These are phyloP conservation scores for Cicer chorassanicum DNA, from an alignment of 306 rosid genomes.

Conservation along the genomic window DNA sequence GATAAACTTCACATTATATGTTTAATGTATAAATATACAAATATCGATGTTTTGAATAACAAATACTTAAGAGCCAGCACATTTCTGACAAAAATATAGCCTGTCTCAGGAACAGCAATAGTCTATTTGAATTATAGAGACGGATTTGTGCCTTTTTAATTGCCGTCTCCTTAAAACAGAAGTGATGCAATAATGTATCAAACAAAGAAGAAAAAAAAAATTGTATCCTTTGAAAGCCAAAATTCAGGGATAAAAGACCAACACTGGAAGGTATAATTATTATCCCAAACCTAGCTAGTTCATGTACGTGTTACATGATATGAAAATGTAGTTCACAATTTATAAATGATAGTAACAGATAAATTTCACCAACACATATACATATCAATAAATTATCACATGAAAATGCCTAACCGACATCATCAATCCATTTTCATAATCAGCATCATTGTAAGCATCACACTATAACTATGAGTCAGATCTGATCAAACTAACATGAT, in stretches of 20 bases:
- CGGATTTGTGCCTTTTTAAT: no score
- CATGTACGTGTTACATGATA: not conserved
- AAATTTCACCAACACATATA: not conserved
- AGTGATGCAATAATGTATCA: no score
- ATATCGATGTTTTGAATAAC: no score
- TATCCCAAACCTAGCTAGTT: not conserved
- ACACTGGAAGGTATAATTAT: not conserved
- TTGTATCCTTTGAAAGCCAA: no score
- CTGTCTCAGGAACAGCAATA: no score
- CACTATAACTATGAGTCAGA: not conserved
- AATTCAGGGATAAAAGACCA: not conserved
- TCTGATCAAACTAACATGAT: conserved; percentile 20
- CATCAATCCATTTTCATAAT: not conserved
- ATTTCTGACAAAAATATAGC: no score
- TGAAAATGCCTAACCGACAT: not conserved
- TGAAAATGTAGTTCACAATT: not conserved
- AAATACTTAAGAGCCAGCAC: no score
- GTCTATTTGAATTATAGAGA: no score
- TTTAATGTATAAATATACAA: not conserved
- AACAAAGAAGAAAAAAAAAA: no score
- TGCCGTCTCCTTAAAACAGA: no score
- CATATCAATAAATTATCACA: not conserved
- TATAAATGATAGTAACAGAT: not conserved
- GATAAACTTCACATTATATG: not conserved
- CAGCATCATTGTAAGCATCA: not conserved